Conservation (phyloP, 371 early-diverging fungal species). For the Mucor lusitanicus region DNA sequence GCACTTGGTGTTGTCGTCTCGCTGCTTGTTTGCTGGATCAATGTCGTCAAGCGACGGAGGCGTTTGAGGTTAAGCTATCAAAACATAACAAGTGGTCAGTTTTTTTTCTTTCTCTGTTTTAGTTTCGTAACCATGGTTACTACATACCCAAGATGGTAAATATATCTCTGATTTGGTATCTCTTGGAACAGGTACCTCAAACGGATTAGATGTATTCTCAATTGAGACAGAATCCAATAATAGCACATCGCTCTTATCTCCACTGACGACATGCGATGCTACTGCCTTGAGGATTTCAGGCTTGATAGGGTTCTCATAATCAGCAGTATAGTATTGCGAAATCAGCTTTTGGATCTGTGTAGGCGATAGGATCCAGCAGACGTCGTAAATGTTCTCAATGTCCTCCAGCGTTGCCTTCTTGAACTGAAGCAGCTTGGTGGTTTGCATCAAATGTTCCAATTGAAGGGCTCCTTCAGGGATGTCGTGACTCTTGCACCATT, state of each 20-base stretch:
- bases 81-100: background rate
- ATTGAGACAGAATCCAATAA: slow-evolving; percentile 84
- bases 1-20: background rate
- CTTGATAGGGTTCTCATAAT: slow-evolving; percentile 86
- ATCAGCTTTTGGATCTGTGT: slow-evolving; percentile 96
- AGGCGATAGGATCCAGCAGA: slow-evolving; percentile 93
- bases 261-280: slow-evolving; percentile 80
- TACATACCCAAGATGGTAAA: slow-evolving; percentile 57
- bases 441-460: slow-evolving; percentile 90
- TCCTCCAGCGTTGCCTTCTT: slow-evolving; percentile 92
- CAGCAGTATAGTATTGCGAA: slow-evolving; percentile 74
- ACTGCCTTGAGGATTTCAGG: slow-evolving; percentile 91
- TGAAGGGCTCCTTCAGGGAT: slow-evolving; percentile 92
- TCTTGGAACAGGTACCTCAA: slow-evolving; percentile 62
- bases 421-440: slow-evolving; percentile 92
- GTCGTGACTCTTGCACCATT: slow-evolving; percentile 95
- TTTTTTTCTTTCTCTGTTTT: background rate
- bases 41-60: slow-evolving; percentile 30
- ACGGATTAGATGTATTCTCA: slow-evolving; percentile 67
- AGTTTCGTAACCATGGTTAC: background rate
- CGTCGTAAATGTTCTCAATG: slow-evolving; percentile 94
- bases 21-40: slow-evolving; percentile 20
- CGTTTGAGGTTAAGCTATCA: slow-evolving; percentile 38
- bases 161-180: slow-evolving; percentile 58
- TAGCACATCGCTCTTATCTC: slow-evolving; percentile 86